Conservation (phyloP, 805 yeast species). For the Candida nemodendra region DNA sequence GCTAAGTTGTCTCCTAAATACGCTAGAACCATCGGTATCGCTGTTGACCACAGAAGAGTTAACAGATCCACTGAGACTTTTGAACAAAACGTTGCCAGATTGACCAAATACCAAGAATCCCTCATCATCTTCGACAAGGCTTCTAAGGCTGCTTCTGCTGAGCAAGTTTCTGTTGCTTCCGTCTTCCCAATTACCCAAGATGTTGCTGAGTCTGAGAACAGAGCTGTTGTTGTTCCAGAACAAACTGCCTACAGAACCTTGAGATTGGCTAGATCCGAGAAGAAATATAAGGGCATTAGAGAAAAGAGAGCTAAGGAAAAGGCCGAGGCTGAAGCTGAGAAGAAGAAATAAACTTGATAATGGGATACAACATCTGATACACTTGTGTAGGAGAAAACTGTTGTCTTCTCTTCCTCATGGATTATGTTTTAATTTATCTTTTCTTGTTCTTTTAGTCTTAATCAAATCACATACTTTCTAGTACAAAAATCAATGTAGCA, state of each 20-base stretch:
- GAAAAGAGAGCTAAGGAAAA: slow-evolving; percentile 95
- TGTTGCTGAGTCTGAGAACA: slow-evolving; percentile 69
- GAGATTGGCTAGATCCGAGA: slow-evolving; percentile 92
- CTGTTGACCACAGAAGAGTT: slow-evolving; percentile 99
- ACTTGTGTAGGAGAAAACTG: neutral
- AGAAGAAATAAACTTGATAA: slow-evolving; percentile 75
- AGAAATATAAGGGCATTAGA: slow-evolving; percentile 92
- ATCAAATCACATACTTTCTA: neutral
- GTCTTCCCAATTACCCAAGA: slow-evolving; percentile 91
- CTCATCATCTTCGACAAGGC: slow-evolving; percentile 93
- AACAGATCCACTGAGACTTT: slow-evolving; percentile 96
- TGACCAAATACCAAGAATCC: slow-evolving; percentile 93
- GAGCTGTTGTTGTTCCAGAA: slow-evolving; percentile 80
- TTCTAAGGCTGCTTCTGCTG: slow-evolving; percentile 70
- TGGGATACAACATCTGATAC: neutral
- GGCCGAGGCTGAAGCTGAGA: slow-evolving; percentile 99
- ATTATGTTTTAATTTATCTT: slow-evolving; percentile 2
- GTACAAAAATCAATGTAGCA: neutral
- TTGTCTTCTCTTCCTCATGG: neutral
- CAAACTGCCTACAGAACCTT: slow-evolving; percentile 87
- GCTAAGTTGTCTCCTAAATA: slow-evolving; percentile 90
- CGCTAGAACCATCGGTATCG: slow-evolving; percentile 98
- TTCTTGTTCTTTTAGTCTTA: slow-evolving; percentile 1
- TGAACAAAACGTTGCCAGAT: slow-evolving; percentile 92
- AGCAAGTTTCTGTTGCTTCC: slow-evolving; percentile 73